phyloP scores from a whole-genome alignment of 495 filamentous ascomycete genomes.

The Penicillium goetzii region DNA sequence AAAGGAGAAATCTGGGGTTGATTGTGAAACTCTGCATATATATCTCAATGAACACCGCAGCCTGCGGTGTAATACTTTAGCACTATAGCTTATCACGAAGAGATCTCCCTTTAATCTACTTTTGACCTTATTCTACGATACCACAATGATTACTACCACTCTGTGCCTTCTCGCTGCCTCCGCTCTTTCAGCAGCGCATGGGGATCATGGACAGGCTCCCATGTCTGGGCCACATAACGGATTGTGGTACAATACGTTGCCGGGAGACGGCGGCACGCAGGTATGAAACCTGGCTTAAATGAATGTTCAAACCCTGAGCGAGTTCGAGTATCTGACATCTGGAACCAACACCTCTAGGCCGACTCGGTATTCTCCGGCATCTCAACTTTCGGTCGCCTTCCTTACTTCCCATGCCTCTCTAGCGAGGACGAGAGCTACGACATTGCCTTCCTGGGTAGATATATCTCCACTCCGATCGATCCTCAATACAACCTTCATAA shows the following conservation, averaged over 20 bases:
- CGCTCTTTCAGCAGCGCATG: constrained; percentile 52
- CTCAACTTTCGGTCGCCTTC: constrained; percentile 75
- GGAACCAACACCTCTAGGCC: constrained; percentile 47
- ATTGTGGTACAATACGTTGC: constrained; percentile 67
- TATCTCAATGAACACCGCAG: background rate
- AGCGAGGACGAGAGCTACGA: constrained; percentile 73
- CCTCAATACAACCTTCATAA: background rate
- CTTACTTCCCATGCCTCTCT: constrained; percentile 77
- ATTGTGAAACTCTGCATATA: background rate
- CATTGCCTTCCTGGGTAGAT: constrained; percentile 75
- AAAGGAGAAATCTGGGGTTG: background rate
- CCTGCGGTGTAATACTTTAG: background rate
- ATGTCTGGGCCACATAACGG: constrained; percentile 60
- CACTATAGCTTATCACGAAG: background rate
- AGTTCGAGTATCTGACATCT: background rate
- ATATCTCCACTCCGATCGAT: background rate
- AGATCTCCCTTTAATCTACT: too few relatives aligned
- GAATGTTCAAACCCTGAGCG: background rate
- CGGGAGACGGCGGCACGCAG: constrained; percentile 71
- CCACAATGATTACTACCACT: constrained; percentile 25
- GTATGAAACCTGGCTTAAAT: constrained; percentile 31
- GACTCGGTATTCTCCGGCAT: constrained; percentile 75
- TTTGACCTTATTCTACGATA: background rate
- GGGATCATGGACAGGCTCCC: constrained; percentile 55
- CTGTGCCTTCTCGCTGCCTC: constrained; percentile 36